Evolutionary conservation across 768 basidiomycete species (phyloP).

Genomic region (Hysterangium stoloniferum): DNA sequence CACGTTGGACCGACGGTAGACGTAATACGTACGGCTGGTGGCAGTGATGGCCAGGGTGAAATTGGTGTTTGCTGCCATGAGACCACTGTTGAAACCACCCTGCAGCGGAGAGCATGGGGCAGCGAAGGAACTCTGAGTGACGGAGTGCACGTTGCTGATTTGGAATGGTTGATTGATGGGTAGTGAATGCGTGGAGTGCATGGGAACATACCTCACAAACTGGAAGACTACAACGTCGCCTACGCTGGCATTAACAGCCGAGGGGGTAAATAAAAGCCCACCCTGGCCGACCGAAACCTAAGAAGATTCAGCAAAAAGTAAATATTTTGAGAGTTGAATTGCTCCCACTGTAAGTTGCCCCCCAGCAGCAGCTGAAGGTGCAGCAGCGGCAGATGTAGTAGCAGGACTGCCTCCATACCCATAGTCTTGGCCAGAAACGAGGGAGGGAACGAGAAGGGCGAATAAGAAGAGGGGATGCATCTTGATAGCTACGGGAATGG

Average conservation of each 20-base stretch:
- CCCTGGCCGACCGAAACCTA: neutral
- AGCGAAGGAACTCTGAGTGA: slow-evolving; percentile 43
- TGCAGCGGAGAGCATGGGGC: slow-evolving; percentile 36
- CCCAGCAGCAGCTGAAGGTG: neutral
- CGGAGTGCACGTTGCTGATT: slow-evolving; percentile 44
- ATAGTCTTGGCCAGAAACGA: slow-evolving; percentile 1
- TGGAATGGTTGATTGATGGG: neutral
- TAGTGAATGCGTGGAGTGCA: neutral
- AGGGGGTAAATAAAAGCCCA: slow-evolving; percentile 13
- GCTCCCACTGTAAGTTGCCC: neutral
- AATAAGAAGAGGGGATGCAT: neutral
- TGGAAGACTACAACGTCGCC: neutral
- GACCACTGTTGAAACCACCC: slow-evolving; percentile 48
- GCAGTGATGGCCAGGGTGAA: slow-evolving; percentile 44
- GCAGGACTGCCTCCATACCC: neutral
- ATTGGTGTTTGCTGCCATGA: slow-evolving; percentile 30
- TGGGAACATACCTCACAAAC: slow-evolving; percentile 1
- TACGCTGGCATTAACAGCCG: slow-evolving; percentile 16
- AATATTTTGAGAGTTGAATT: neutral
- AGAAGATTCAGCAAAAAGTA: neutral
- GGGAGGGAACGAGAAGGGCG: neutral
- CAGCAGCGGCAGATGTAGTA: neutral
- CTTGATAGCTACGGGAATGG: too few relatives aligned
- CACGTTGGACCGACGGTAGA: neutral
- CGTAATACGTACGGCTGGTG: slow-evolving; percentile 35